Percentiles rank a stretch among this genome's conserved stretches.
Conservation (phyloP, 106 monocot genomes). For the Allium fistulosum region DNA sequence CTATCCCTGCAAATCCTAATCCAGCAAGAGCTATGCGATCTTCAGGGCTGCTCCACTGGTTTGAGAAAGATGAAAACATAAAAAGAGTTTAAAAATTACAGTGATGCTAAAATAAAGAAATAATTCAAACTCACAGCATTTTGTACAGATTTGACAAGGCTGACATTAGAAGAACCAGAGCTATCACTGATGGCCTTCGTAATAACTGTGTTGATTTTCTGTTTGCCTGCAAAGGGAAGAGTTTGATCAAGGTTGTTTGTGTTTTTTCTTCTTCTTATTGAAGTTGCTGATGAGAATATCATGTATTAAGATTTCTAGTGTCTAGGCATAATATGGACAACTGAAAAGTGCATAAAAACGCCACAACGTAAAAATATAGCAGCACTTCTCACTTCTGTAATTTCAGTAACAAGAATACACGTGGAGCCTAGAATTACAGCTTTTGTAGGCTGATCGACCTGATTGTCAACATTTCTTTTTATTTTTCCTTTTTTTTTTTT, state of each 20-base stretch:
- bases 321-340: not conserved
- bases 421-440: not conserved
- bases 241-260: not conserved
- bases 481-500: too few species aligned
- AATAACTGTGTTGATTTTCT: slow-evolving; percentile 15
- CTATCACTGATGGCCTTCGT: slow-evolving; percentile 46
- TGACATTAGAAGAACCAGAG: slow-evolving; percentile 68
- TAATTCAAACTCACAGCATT: slow-evolving; percentile 36
- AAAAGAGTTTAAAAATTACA: not conserved
- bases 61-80: slow-evolving; percentile 8
- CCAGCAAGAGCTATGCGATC: slow-evolving; percentile 76
- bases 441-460: too few species aligned
- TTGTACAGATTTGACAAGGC: slow-evolving; percentile 48
- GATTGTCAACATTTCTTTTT: too few species aligned
- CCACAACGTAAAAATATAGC: not conserved
- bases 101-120: not conserved
- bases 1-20: slow-evolving; percentile 73
- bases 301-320: not conserved
- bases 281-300: not conserved
- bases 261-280: not conserved
- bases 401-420: not conserved
- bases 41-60: slow-evolving; percentile 48
- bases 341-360: not conserved
- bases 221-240: slow-evolving; percentile 27
- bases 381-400: not conserved